Evolutionary conservation across 1,139 yeast species (phyloP).

Genomic region (Sugiyamaella xylanicola): DNA sequence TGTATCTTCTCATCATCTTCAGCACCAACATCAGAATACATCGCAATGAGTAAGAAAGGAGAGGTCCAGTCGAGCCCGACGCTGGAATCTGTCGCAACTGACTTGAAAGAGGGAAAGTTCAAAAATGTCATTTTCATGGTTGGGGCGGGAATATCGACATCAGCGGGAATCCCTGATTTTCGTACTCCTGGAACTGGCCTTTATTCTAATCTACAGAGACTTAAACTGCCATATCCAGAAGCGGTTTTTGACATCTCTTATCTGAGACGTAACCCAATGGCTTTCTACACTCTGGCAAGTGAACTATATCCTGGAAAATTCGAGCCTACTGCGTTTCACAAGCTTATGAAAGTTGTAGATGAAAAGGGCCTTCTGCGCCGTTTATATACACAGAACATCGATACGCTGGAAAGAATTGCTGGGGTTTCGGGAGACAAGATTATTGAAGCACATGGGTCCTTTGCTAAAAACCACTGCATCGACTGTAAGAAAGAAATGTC

Average conservation of each 20-base stretch:
- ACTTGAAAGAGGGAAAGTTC: constrained; percentile 34
- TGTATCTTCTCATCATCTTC: too few species aligned
- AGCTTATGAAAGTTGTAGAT: constrained; percentile 65
- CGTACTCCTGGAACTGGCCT: constrained; percentile 90
- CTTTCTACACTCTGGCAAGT: constrained; percentile 80
- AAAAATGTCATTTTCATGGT: constrained; percentile 46
- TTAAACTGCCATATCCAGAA: constrained; percentile 86
- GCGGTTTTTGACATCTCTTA: constrained; percentile 92
- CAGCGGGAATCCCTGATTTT: constrained; percentile 94
- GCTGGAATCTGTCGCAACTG: constrained; percentile 30
- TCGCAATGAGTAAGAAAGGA: not conserved
- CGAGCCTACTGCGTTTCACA: constrained; percentile 80
- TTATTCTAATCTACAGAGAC: constrained; percentile 72
- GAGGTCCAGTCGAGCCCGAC: not conserved
- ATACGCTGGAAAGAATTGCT: constrained; percentile 83
- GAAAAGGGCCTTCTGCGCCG: constrained; percentile 63
- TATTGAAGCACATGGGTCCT: constrained; percentile 94
- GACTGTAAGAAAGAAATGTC: constrained; percentile 64
- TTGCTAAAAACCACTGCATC: constrained; percentile 81
- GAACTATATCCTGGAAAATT: constrained; percentile 89
- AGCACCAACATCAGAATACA: not conserved
- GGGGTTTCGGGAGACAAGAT: constrained; percentile 66
- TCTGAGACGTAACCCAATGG: constrained; percentile 71
- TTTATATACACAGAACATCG: constrained; percentile 90
- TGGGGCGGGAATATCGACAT: constrained; percentile 94